Conservation (phyloP, 345 rosid genomes). For the Fremontodendron californicum region DNA sequence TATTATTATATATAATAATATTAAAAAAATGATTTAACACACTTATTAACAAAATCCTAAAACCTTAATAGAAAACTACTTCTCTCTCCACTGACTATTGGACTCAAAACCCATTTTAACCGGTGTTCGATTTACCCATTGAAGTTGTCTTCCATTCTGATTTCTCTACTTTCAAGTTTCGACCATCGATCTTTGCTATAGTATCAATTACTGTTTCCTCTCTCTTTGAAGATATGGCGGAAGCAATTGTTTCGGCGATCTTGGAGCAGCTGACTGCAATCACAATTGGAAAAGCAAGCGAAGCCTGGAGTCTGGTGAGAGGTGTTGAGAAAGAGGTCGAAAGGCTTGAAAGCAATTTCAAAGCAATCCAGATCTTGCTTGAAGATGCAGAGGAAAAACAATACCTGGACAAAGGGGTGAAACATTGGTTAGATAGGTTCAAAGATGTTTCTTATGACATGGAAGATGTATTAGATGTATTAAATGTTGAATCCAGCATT, state of each 20-base stretch:
- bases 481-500: background rate
- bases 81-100: too few relatives aligned
- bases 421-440: background rate
- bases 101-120: too few relatives aligned
- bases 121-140: too few relatives aligned
- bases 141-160: background rate
- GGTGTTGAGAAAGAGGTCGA: background rate
- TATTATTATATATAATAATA: too few relatives aligned
- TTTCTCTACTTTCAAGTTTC: background rate
- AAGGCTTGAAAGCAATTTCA: background rate
- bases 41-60: too few relatives aligned
- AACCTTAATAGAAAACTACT: too few relatives aligned
- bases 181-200: background rate
- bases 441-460: slow-evolving; percentile 5
- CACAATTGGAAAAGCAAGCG: background rate
- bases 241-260: background rate
- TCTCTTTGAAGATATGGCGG: background rate
- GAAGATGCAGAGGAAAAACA: slow-evolving; percentile 14
- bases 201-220: background rate
- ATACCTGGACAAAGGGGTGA: background rate
- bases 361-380: background rate
- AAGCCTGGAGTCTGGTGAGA: background rate
- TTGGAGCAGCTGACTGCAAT: background rate
- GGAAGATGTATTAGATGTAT: slow-evolving; percentile 12
- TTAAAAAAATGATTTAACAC: too few relatives aligned